A percentile compares a stretch with the other conserved stretches of the same genome.
phyloP scores from a whole-genome alignment of 768 basidiomycete species.

The Phylloporus arenicola region DNA sequence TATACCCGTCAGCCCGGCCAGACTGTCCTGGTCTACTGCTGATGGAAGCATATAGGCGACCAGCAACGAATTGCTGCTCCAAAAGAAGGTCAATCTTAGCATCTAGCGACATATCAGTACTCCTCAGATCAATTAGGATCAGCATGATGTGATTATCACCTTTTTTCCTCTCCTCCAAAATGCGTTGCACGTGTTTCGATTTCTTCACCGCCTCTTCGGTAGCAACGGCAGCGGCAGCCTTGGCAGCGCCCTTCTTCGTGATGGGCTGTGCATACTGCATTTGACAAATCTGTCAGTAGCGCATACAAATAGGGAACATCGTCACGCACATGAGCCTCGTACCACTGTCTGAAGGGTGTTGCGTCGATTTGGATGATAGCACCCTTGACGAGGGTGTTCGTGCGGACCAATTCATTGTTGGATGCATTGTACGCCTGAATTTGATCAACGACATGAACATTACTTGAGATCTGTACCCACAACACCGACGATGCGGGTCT shows the following conservation, averaged over 20 bases:
- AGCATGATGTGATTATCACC: conserved; percentile 39
- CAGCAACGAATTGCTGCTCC: conserved; percentile 86
- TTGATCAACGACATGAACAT: conserved; percentile 3
- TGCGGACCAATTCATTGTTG: conserved; percentile 99
- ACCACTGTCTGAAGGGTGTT: conserved; percentile 99
- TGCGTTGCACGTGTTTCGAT: conserved; percentile 88
- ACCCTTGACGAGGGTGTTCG: conserved; percentile 97
- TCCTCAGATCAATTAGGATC: not conserved
- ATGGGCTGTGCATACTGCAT: conserved; percentile 89
- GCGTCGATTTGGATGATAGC: conserved; percentile 98
- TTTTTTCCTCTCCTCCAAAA: conserved; percentile 86
- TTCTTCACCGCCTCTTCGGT: conserved; percentile 64
- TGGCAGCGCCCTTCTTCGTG: conserved; percentile 73
- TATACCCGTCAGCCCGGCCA: conserved; percentile 94
- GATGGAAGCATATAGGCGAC: conserved; percentile 91
- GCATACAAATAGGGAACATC: not conserved
- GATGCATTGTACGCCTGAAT: conserved; percentile 93
- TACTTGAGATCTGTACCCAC: conserved; percentile 47
- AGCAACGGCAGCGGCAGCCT: conserved; percentile 42
- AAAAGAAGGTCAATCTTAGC: conserved; percentile 89
- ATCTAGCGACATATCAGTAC: conserved; percentile 40
- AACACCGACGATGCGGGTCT: conserved; percentile 94
- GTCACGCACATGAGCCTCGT: conserved; percentile 87
- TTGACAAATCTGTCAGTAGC: conserved; percentile 2
- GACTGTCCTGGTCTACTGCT: conserved; percentile 95